A percentile compares a stretch with the other conserved stretches of the same genome.
Conservation (phyloP, 2,329 filamentous ascomycete genomes). For the Phoma sp. region DNA sequence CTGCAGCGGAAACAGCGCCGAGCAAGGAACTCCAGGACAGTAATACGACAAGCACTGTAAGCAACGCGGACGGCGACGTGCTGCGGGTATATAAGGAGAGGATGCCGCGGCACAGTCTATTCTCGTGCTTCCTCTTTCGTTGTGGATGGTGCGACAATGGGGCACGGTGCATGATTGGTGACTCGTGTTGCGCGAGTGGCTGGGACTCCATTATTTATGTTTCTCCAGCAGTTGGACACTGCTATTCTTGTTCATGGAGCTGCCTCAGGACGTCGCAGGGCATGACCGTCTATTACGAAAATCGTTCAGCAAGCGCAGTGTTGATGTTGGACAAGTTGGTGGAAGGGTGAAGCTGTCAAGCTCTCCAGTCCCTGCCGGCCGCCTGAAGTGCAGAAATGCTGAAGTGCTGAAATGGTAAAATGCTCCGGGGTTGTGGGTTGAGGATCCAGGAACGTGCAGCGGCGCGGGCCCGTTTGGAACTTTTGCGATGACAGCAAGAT, state of each 20-base stretch:
- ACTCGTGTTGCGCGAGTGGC: constrained; percentile 27
- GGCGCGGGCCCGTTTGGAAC: not conserved
- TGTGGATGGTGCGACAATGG: constrained; percentile 44
- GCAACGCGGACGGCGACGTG: constrained; percentile 24
- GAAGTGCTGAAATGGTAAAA: not conserved
- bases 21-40: constrained; percentile 36
- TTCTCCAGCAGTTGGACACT: constrained; percentile 17
- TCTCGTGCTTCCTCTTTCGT: constrained; percentile 28
- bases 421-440: constrained; percentile 11
- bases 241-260: constrained; percentile 28
- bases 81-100: constrained; percentile 25
- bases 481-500: constrained; percentile 28
- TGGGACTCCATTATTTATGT: constrained; percentile 22
- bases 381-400: constrained; percentile 5
- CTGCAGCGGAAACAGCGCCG: constrained; percentile 32
- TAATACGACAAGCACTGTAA: constrained; percentile 36
- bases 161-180: constrained; percentile 29
- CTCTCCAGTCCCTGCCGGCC: constrained; percentile 3
- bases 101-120: constrained; percentile 24
- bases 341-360: constrained; percentile 4
- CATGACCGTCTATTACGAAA: constrained; percentile 25
- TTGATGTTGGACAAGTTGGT: not conserved
- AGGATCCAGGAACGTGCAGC: constrained; percentile 26
- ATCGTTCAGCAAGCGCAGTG: not conserved
- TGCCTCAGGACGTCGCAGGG: constrained; percentile 20